Conservation (phyloP, 805 yeast species). For the Yamadazyma akitaensis region DNA sequence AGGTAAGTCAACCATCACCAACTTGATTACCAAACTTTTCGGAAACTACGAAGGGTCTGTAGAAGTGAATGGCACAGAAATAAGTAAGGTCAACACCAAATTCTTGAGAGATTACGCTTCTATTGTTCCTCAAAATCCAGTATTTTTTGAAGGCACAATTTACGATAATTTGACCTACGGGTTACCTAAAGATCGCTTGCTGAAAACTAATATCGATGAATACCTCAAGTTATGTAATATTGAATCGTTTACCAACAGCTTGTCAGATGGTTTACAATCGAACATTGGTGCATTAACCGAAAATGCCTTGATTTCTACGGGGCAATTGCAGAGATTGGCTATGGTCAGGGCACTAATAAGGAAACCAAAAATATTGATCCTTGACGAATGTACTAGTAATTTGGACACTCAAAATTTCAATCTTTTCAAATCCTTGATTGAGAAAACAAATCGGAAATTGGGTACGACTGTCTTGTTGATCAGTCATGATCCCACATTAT, state of each 20-base stretch:
- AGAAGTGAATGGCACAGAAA: slow-evolving; percentile 39
- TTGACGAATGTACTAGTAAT: slow-evolving; percentile 92
- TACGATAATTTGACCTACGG: slow-evolving; percentile 72
- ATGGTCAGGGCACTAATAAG: slow-evolving; percentile 79
- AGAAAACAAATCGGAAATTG: slow-evolving; percentile 41
- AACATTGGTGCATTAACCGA: slow-evolving; percentile 40
- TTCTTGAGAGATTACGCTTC: slow-evolving; percentile 54
- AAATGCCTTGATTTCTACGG: slow-evolving; percentile 66
- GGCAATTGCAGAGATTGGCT: slow-evolving; percentile 83
- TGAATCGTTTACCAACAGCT: slow-evolving; percentile 47
- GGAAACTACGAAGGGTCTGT: slow-evolving; percentile 37
- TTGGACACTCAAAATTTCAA: slow-evolving; percentile 64
- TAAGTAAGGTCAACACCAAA: slow-evolving; percentile 42
- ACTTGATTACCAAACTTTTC: slow-evolving; percentile 55
- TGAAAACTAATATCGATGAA: slow-evolving; percentile 30
- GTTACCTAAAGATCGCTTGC: slow-evolving; percentile 18
- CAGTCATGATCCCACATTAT: slow-evolving; percentile 72
- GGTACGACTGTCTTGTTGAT: slow-evolving; percentile 52
- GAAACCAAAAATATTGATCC: slow-evolving; percentile 58
- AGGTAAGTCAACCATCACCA: slow-evolving; percentile 81
- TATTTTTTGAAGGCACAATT: slow-evolving; percentile 70
- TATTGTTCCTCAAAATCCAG: slow-evolving; percentile 73
- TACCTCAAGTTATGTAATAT: slow-evolving; percentile 49
- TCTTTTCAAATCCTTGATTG: slow-evolving; percentile 50
- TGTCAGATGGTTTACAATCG: slow-evolving; percentile 62